Conservation (phyloP, 2,329 filamentous ascomycete species). For the Emmonsia crescens region DNA sequence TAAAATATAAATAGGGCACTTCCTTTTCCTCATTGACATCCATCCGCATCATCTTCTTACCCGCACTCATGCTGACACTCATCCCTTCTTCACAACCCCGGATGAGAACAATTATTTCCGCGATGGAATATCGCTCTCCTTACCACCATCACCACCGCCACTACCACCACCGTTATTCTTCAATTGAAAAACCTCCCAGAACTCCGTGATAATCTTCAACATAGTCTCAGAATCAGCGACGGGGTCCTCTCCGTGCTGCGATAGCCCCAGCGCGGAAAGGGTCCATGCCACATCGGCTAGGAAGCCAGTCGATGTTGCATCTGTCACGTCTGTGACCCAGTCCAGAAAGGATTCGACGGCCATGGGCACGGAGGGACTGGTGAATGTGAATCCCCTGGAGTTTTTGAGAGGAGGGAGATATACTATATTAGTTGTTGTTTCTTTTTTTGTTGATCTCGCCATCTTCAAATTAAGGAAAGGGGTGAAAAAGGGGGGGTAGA, state of each 20-base stretch:
- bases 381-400: conserved; percentile 11
- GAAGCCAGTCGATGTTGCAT: conserved; percentile 9
- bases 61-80: not conserved
- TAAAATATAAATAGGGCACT: not conserved
- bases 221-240: conserved; percentile 7
- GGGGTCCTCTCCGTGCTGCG: conserved; percentile 9
- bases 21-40: not conserved
- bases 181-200: conserved; percentile 12
- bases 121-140: too few species aligned
- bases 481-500: not conserved
- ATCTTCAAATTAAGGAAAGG: not conserved
- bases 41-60: not conserved
- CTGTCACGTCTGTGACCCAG: conserved; percentile 14
- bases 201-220: conserved; percentile 8
- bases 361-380: conserved; percentile 9
- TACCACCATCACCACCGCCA: not conserved
- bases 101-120: not conserved
- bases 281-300: conserved; percentile 14
- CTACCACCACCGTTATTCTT: not conserved
- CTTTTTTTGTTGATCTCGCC: not conserved
- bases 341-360: conserved; percentile 12
- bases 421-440: not conserved
- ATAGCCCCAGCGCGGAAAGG: conserved; percentile 9
- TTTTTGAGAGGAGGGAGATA: not conserved
- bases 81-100: not conserved